These are phyloP conservation scores for Herpomyces periplanetae DNA, from an alignment of 2,329 filamentous ascomycete species.

Conservation along the genomic window DNA sequence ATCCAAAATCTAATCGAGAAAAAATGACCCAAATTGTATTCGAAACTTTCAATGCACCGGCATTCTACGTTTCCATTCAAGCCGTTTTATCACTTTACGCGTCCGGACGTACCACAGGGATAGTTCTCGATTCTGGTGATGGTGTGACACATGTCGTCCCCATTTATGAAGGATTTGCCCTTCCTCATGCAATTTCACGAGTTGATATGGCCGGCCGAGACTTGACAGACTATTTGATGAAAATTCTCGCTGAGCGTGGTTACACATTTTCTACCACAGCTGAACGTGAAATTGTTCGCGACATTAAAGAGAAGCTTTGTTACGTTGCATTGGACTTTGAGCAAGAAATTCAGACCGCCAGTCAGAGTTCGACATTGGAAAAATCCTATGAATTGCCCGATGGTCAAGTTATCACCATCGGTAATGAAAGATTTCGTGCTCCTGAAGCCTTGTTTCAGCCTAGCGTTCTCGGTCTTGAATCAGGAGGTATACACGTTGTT, in stretches of 20 bases:
- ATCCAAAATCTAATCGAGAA: slow-evolving; percentile 99
- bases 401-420: slow-evolving; percentile 97
- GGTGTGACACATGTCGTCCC: slow-evolving; percentile 99
- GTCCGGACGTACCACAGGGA: slow-evolving; percentile 99
- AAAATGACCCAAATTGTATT: slow-evolving; percentile 99
- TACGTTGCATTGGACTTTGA: slow-evolving; percentile 99
- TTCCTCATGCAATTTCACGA: slow-evolving; percentile 98
- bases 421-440: slow-evolving; percentile 98
- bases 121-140: slow-evolving; percentile 97
- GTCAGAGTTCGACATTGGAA: slow-evolving; percentile 92
- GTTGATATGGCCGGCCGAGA: slow-evolving; percentile 99
- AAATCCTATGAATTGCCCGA: slow-evolving; percentile 99
- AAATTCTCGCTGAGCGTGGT: slow-evolving; percentile 95
- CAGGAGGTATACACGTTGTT: slow-evolving; percentile 93
- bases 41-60: slow-evolving; percentile 98
- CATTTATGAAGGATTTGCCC: slow-evolving; percentile 99
- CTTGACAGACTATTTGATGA: slow-evolving; percentile 99
- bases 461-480: slow-evolving; percentile 86
- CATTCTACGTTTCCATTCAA: slow-evolving; percentile 99
- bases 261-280: slow-evolving; percentile 99
- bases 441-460: slow-evolving; percentile 99
- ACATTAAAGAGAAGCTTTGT: slow-evolving; percentile 99
- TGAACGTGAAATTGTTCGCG: slow-evolving; percentile 98
- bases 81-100: slow-evolving; percentile 96
- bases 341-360: slow-evolving; percentile 98